A percentile compares a stretch with the other conserved stretches of the same genome.
These are phyloP conservation scores for Solanum neorickii DNA, from an alignment of 257 asterid genomes.

Conservation along the genomic window DNA sequence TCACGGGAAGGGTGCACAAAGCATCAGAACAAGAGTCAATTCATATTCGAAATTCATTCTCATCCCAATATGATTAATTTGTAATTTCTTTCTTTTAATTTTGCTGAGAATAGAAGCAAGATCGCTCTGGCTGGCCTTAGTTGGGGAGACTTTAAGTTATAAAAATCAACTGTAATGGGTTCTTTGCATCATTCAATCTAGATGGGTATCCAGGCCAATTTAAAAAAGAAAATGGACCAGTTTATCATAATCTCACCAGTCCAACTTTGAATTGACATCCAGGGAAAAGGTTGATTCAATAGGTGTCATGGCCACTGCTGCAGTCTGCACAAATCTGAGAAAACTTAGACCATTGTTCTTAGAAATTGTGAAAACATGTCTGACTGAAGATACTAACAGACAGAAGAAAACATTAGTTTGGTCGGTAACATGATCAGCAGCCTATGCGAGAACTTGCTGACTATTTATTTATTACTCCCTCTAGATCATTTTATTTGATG, in stretches of 20 bases:
- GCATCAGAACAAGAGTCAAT: not conserved
- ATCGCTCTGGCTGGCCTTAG: not conserved
- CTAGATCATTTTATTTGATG: not conserved
- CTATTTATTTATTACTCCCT: not conserved
- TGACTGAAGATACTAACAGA: not conserved
- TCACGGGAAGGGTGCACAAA: not conserved
- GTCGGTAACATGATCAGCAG: not conserved
- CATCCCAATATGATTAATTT: not conserved
- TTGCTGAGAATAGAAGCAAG: not conserved
- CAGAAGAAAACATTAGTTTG: not conserved
- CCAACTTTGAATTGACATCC: constrained; percentile 78
- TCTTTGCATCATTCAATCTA: not conserved
- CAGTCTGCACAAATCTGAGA: constrained; percentile 50
- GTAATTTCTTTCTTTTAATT: not conserved
- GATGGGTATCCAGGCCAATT: not conserved
- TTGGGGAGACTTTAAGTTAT: not conserved
- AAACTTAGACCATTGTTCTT: not conserved
- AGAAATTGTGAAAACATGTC: not conserved
- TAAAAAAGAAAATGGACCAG: not conserved
- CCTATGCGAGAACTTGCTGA: not conserved
- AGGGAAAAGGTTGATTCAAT: constrained; percentile 95
- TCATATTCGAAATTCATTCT: not conserved
- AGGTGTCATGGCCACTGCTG: constrained; percentile 97
- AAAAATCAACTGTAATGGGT: not conserved
- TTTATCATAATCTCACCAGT: constrained; percentile 58